Conservation (phyloP, 352 stramenopile species). For the Phytopythium montanum region DNA sequence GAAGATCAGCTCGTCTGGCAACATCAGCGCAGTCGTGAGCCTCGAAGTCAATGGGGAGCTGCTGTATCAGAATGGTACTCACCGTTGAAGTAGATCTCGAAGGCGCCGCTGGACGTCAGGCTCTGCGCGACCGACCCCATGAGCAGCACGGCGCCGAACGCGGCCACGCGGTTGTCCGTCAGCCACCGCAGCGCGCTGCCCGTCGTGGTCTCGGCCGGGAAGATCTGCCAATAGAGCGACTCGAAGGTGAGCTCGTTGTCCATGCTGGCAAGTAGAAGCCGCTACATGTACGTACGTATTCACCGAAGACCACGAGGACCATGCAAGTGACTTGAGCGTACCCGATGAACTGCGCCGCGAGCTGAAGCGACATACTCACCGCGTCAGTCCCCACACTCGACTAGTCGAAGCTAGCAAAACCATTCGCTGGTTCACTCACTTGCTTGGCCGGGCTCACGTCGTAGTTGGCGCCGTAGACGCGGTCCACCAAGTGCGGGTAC, state of each 20-base stretch:
- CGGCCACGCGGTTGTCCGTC: constrained; percentile 64
- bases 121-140: constrained; percentile 57
- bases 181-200: constrained; percentile 55
- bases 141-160: constrained; percentile 65
- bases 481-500: constrained; percentile 67
- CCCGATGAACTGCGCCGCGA: constrained; percentile 36
- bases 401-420: too few species aligned
- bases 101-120: constrained; percentile 66
- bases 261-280: background rate
- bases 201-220: constrained; percentile 42
- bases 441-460: constrained; percentile 48
- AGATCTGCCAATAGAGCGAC: constrained; percentile 28
- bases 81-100: constrained; percentile 86
- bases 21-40: too few species aligned
- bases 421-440: constrained; percentile 23
- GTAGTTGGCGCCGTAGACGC: constrained; percentile 59
- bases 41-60: background rate
- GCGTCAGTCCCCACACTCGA: background rate
- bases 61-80: background rate
- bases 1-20: constrained; percentile 63
- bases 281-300: constrained; percentile 37
- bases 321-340: constrained; percentile 51
- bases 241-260: background rate
- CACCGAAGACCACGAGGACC: constrained; percentile 57
- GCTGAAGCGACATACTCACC: constrained; percentile 12